Conservation (phyloP, 176 grass and related monocot genomes). For the Melocanna baccifera region DNA sequence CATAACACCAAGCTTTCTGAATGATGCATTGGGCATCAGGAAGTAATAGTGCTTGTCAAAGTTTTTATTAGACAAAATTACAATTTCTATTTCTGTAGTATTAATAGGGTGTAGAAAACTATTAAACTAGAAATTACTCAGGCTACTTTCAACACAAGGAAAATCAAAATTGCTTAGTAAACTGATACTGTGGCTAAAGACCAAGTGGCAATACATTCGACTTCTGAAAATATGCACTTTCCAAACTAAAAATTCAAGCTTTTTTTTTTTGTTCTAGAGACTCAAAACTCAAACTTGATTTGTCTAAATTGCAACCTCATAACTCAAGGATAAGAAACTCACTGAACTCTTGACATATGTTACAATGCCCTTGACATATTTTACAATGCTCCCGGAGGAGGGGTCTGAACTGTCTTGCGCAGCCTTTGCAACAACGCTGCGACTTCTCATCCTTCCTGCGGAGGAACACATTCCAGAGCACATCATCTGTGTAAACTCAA, state of each 20-base stretch:
- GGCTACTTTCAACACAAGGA: background rate
- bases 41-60: background rate
- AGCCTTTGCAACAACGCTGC: slow-evolving; percentile 46
- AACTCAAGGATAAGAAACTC: slow-evolving; percentile 39
- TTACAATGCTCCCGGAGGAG: slow-evolving; percentile 59
- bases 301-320: background rate
- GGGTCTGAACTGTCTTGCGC: slow-evolving; percentile 55
- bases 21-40: background rate
- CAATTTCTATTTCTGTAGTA: background rate
- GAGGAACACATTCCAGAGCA: background rate
- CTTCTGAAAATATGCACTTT: background rate
- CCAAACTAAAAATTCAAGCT: background rate
- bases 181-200: background rate
- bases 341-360: slow-evolving; percentile 64
- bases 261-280: background rate
- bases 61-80: background rate
- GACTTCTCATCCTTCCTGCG: slow-evolving; percentile 45
- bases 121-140: background rate
- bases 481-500: background rate
- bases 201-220: background rate
- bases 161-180: background rate
- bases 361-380: slow-evolving; percentile 64
- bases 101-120: background rate
- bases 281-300: background rate
- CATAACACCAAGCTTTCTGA: background rate